Evolutionary conservation across 805 yeast species (phyloP), one percentile per base, ranked within the genome.

Genomic region (Candida ulmi): DNA sequence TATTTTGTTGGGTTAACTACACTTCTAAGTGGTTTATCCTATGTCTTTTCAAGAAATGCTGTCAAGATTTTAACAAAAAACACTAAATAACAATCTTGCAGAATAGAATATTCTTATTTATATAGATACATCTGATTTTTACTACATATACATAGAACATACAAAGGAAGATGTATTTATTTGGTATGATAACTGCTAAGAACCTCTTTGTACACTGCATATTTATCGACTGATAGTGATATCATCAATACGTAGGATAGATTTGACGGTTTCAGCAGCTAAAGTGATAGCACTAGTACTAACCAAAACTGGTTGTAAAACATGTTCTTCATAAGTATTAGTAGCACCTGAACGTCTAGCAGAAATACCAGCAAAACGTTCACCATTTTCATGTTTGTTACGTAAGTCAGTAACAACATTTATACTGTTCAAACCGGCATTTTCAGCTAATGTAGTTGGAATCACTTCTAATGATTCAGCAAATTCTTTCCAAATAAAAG

Each of bases 181-280:
- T n/a, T n/a, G n/a, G n/a, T n/a, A n/a, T n/a, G n/a, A n/a, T n/a
- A n/a, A n/a, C n/a, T n/a, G n/a, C n/a, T n/a, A n/a, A n/a, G n/a
- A n/a, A n/a, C n/a, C 29, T 12, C n/a, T 12, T 26, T 26, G 11
- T n/a, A n/a, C n/a, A n/a, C n/a, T n/a, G n/a, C n/a, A 21, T 26
- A 32, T 36, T 61, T 69, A 85, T 61, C 95, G 78, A 63, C 95
- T 81, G 61, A 93, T 87, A 30, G 96, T 85, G 54, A 93, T 95
- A 63, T 95, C 99, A 64, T 93, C 99, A 56, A 93, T 93, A 66
- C 99, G 83, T 62, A 93, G 72, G 48, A 93, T 88, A 33, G 95
- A 84, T 68, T 93, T 95, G 43, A 91, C 98, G 50, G 95, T 85
- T 69, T 93, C 99, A 17, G 97, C 83, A 25, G 98, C 97, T 52